Percentiles rank a stretch among this genome's conserved stretches.
Evolutionary conservation across 2,329 filamentous ascomycete species (phyloP).

Genomic region (Cladosporium sphaerospermum): DNA sequence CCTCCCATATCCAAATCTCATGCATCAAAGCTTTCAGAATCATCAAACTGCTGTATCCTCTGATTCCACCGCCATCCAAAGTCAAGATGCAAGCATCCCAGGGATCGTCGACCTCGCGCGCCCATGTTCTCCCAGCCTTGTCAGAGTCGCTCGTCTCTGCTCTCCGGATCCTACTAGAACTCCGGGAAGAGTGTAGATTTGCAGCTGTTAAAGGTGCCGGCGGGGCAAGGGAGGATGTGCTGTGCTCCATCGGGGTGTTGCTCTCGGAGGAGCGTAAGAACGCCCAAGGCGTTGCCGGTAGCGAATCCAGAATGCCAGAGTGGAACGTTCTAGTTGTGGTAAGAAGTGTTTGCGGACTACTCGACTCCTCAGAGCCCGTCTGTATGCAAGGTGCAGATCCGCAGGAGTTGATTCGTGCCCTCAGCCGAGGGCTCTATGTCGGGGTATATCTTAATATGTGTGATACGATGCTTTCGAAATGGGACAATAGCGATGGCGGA

Average conservation of each 20-base stretch:
- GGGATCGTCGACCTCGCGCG: conserved; percentile 36
- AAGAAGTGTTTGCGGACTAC: too few relatives aligned
- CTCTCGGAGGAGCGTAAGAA: conserved; percentile 19
- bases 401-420: background rate
- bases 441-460: conserved; percentile 1
- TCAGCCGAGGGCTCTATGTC: background rate
- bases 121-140: conserved; percentile 40
- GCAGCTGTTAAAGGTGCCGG: conserved; percentile 10
- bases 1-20: conserved; percentile 41
- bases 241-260: conserved; percentile 14
- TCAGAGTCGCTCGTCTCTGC: conserved; percentile 31
- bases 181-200: conserved; percentile 13
- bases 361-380: background rate
- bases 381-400: conserved; percentile 4
- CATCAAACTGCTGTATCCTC: conserved; percentile 46
- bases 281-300: conserved; percentile 28
- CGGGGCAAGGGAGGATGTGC: conserved; percentile 6
- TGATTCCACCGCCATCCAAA: conserved; percentile 45
- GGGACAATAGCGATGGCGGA: background rate
- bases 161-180: conserved; percentile 19
- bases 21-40: conserved; percentile 46
- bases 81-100: conserved; percentile 46
- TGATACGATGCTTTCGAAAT: conserved; percentile 1
- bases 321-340: background rate
- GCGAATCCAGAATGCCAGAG: conserved; percentile 25